phyloP scores from a whole-genome alignment of 2,329 filamentous ascomycete genomes.

The Chaetomium sp. region DNA sequence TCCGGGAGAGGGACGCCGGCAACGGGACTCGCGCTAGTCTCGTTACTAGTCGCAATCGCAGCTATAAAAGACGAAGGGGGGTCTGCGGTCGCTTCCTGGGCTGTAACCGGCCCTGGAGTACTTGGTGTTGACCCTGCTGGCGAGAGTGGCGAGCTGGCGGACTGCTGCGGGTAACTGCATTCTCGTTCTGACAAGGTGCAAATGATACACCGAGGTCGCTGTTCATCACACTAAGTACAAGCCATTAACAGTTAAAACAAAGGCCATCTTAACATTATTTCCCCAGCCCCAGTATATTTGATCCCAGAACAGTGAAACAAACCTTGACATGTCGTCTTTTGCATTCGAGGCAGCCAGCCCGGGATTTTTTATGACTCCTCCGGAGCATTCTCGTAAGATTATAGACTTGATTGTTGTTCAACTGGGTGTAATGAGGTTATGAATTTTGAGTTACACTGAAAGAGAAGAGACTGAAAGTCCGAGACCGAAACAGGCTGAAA shows the following conservation, averaged over 20 bases:
- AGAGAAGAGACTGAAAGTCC: neutral
- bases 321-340: conserved; percentile 24
- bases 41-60: neutral
- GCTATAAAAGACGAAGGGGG: neutral
- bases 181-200: conserved; percentile 26
- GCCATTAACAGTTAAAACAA: no score
- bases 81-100: neutral
- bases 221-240: conserved; percentile 21
- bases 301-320: neutral
- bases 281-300: no score
- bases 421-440: neutral
- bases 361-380: conserved; percentile 27
- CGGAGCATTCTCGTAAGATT: conserved; percentile 16
- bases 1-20: conserved; percentile 16
- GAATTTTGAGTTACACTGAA: neutral
- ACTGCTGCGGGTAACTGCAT: conserved; percentile 22
- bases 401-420: neutral
- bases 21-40: conserved; percentile 9
- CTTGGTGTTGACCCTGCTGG: neutral
- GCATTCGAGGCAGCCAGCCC: conserved; percentile 28
- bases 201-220: conserved; percentile 26
- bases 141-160: neutral
- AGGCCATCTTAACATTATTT: no score
- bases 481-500: neutral
- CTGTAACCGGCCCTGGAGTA: neutral